Conservation (phyloP, 108 stramenopile species). For the Chaetoceros tenuissimus region DNA sequence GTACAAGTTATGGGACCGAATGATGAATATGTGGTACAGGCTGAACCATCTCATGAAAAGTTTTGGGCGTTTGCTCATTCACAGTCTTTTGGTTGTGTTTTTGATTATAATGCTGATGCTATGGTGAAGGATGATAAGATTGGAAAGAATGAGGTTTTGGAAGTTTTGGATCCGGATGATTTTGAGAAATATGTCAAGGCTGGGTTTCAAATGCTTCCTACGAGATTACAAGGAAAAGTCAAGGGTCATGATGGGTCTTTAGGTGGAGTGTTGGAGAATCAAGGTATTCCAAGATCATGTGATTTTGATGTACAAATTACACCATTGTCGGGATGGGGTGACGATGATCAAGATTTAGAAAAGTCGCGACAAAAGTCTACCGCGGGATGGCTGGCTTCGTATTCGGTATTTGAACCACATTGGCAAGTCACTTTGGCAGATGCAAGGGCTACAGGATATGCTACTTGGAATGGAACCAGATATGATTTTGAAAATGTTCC, state of each 20-base stretch:
- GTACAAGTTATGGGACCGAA: conserved; percentile 73
- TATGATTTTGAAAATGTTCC: conserved; percentile 68
- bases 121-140: background rate
- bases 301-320: conserved; percentile 57
- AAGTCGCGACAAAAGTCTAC: conserved; percentile 81
- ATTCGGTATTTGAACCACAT: conserved; percentile 79
- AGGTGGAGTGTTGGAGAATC: conserved; percentile 45
- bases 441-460: conserved; percentile 55
- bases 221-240: conserved; percentile 42
- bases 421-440: conserved; percentile 85
- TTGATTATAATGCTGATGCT: conserved; percentile 33
- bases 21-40: conserved; percentile 74
- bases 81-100: conserved; percentile 70
- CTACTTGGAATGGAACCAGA: conserved; percentile 56
- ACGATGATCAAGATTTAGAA: conserved; percentile 7
- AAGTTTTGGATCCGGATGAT: conserved; percentile 30
- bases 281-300: conserved; percentile 32
- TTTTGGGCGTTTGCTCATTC: conserved; percentile 65
- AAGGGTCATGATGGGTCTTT: conserved; percentile 57
- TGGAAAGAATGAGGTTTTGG: background rate
- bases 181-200: conserved; percentile 42
- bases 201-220: conserved; percentile 75
- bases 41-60: conserved; percentile 56
- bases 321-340: conserved; percentile 63
- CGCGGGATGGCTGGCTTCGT: conserved; percentile 70